Base-by-base conservation (phyloP, 306 rosid genomes). In the Castanea crenata region DNA sequence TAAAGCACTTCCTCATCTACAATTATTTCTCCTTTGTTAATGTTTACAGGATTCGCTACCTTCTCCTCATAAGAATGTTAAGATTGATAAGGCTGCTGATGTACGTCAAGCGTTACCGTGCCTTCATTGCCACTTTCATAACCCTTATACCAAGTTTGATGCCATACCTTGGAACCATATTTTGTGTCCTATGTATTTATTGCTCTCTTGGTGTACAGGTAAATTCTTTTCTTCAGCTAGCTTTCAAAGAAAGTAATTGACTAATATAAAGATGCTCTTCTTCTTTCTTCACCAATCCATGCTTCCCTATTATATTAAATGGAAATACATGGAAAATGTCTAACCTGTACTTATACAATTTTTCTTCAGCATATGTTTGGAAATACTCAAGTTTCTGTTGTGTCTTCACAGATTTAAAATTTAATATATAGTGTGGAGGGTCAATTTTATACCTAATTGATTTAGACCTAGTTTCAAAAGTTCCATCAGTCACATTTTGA, bases 141-240 rank as follows among this genome's bases (percentile, higher is more conserved):
- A 85, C 96, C 51, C 99, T 95, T 78, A 89, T 95, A 79, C 99
- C 99, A 20, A 95, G 99, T 85, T 86, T 95, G 88, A 95, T 93
- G 99, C 99, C 99, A n/a, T 95, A 93, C 85, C 88, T 95, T 14
- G 99, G 99, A 79, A 93, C 91, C 81, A 86, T 95, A 83, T 93
- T 95, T 87, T 93, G 94, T 81, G 76, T 90, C 78, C 80, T 93
- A 6, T 91, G 97, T 80, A 78, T 95, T 70, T 95, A 95, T 86
- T 93, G 98, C 82, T 83, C 93, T 63, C 85, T 95, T 85, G 99
- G 98, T 74, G 87, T 91, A 49, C 99, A 95, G 99, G 99, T 95
- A 84, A 78, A 77, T 79, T 71, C 41, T 79, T 78, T 70, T 83
- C 70, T 58, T 25, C 73, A 56, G 34, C 51, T 80, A 44, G 64